Evolutionary conservation across 1,284 basidiomycete species (phyloP), one percentile per base, ranked within the genome.

Genomic region (Microbotryum scabiosae): DNA sequence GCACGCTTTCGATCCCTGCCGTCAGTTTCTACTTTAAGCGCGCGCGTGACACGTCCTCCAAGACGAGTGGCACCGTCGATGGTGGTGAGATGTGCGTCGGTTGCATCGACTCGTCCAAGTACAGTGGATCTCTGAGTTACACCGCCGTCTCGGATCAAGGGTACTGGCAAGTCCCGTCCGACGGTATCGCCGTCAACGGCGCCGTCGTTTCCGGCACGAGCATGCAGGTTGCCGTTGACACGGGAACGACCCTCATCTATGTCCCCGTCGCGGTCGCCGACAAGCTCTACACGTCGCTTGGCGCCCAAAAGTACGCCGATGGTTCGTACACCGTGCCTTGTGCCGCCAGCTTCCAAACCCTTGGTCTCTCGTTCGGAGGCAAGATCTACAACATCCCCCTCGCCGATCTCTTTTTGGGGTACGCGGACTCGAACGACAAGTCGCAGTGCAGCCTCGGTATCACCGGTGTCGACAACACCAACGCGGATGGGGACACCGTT

Each of bases 171-270:
- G 51, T 71, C 44, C 18, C 52, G 1, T 56, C 55, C n/a, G 67
- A 70, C 47, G 69, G 71, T 23, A 51, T 72, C 50, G 61, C 62
- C 12, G 54, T 69, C 32, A 56, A 71, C 54, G 66, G 66, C 30
- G 30, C 50, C 18, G 48, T 70, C 32, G 60, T 72, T 14, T 43
- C 51, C 23, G 67, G 64, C 5, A 72, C 71, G 2, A 30, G 30
- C 6, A 61, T 66, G 28, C 26, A 49, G 20, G 67, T 62, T 47
- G 46, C 70, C 20, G 68, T 70, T 56, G 71, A 72, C 62, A 67
- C 66, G 4, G 71, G 71, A 51, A 72, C 71, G 45, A 66, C 65
- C 5, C 57, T 72, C n/a, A 66, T 67, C 47, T 71, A 71, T 60
- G 61, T 71, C 21, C 69, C 70, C 3, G 57, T 52, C 9, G 20